phyloP scores from a whole-genome alignment of 306 rosid genomes.

The Glycine soja region DNA sequence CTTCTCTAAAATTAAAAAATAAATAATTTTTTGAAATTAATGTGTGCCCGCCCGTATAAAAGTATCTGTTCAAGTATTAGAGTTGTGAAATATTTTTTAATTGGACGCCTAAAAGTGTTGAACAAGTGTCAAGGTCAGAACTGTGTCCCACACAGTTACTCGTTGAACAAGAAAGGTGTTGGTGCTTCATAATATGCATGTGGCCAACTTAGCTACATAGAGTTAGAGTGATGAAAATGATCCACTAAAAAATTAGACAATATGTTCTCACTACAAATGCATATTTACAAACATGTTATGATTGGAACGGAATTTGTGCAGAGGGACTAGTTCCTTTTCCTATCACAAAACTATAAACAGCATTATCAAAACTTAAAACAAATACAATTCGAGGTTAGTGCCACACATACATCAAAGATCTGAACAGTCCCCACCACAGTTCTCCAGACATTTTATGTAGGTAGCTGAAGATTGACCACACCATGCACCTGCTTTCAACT shows the following conservation, averaged over 20 bases:
- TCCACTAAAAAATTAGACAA: no score
- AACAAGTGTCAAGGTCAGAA: no score
- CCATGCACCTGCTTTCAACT: constrained; percentile 56
- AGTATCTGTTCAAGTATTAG: no score
- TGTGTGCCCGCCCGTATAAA: no score
- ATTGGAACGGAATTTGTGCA: constrained; percentile 35
- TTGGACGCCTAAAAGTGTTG: no score
- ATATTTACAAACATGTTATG: neutral
- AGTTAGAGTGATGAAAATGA: neutral
- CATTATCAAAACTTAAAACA: constrained; percentile 38
- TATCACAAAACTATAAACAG: constrained; percentile 37
- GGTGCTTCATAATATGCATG: neutral
- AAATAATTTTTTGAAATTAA: no score
- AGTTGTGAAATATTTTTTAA: no score
- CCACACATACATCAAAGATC: constrained; percentile 25
- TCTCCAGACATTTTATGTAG: constrained; percentile 17
- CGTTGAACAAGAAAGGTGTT: no score
- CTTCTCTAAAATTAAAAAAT: no score
- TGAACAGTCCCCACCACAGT: constrained; percentile 43
- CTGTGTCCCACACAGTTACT: no score
- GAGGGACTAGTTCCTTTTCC: constrained; percentile 41
- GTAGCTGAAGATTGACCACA: constrained; percentile 37
- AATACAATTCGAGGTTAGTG: constrained; percentile 34
- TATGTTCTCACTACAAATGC: no score
- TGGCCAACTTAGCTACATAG: constrained; percentile 1